Evolutionary conservation across 202 grass and related monocot genomes (phyloP).

Genomic region (Bolboschoenoplectus hybrid): DNA sequence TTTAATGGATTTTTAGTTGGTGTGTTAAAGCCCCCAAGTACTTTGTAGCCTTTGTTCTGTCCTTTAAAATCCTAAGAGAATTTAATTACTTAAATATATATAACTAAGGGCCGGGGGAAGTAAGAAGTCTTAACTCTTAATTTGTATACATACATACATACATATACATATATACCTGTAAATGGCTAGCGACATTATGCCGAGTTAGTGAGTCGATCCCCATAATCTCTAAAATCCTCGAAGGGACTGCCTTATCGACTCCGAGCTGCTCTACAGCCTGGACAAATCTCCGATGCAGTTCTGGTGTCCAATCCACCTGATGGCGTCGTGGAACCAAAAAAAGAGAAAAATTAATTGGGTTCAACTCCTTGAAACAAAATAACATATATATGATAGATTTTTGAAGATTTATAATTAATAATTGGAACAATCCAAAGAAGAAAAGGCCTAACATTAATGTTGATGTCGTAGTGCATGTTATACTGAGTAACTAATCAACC

Average conservation of each 20-base stretch:
- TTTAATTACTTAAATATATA: neutral
- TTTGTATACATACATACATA: neutral
- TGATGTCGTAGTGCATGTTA: no score
- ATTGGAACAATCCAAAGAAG: slow-evolving; percentile 20
- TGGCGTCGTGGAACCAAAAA: neutral
- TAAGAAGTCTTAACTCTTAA: neutral
- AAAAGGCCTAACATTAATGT: neutral
- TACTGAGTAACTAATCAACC: no score
- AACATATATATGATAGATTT: neutral
- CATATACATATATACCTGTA: slow-evolving; percentile 53
- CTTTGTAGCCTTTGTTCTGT: neutral
- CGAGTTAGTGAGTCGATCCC: slow-evolving; percentile 81
- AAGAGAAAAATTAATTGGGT: neutral
- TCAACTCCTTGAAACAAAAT: neutral
- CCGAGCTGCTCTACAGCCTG: slow-evolving; percentile 91
- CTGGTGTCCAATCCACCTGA: slow-evolving; percentile 96
- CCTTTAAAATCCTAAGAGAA: neutral
- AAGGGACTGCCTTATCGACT: slow-evolving; percentile 85
- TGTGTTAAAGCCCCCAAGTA: neutral
- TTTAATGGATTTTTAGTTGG: neutral
- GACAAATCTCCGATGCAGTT: slow-evolving; percentile 87
- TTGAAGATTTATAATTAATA: neutral
- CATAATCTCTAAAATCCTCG: slow-evolving; percentile 94
- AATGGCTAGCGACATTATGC: slow-evolving; percentile 91
- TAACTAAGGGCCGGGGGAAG: no score